Evolutionary conservation across 1,284 basidiomycete genomes (phyloP), one percentile per base, ranked within the genome.

Genomic region (Microbotryum violaceum): DNA sequence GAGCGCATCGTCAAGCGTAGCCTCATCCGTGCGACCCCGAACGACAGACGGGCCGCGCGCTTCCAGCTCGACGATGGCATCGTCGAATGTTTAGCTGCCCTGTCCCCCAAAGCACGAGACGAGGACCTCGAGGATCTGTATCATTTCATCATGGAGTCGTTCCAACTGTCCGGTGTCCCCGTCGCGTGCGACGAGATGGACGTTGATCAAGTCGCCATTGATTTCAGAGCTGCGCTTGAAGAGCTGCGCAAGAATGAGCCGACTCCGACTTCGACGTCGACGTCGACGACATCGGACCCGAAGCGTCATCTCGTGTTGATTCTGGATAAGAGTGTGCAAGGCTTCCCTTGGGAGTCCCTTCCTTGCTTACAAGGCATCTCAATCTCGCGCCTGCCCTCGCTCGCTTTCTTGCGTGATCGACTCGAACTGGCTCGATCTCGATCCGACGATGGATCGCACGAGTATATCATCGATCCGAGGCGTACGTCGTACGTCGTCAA

Each of bases 91-190:
- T 90, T 98, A 71, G 85, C 90, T 0, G 84, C 85, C 0, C 79
- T 98, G 1, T 83, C 86, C 1, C 83, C 88, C 0, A 84, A 85
- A 67, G 90, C 88, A 69, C 82, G 83, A 27, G 89, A 96, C 68
- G 94, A 98, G 73, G 94, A 97, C 71, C 79, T 97, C 18, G 93
- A 97, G 74, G 96, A 99, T 73, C 78, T 97, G 46, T 83, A 91
- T 8, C 96, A 94, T 76, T 97, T 96, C 76, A 82, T 96, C 25
- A 81, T 97, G 54, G 96, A 97, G 72, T 81, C 93, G 0, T 92
- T 93, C 74, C 92, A 96, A 71, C 89, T 94, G 75, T 85, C 91
- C 70, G 94, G 93, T 2, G 82, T 91, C 8, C 85, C 88, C 0
- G 83, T 97, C 23, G 90, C 91, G 0, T 84, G 88, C 37, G 88